Base-by-base conservation (phyloP, 441 rosid genomes). In the Sinapis alba region DNA sequence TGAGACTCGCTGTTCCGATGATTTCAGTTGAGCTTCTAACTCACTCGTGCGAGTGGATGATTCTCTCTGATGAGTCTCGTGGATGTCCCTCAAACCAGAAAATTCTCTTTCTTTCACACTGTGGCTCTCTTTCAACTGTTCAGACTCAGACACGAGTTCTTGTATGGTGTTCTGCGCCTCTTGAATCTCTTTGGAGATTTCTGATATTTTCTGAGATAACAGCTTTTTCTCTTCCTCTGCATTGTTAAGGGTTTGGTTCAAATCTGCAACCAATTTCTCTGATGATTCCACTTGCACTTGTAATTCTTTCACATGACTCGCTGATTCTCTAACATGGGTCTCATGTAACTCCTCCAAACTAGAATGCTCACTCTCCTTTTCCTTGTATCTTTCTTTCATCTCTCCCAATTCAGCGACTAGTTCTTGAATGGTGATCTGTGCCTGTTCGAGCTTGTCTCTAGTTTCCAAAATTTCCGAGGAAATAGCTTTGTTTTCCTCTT, bases 311-410 rank as follows among this genome's bases (percentile, higher is more conserved):
- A 84, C 80, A 54, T 19, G 83, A 69, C 73, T 78, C 11, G 89
- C 83, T 43, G 90, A 80, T 63, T 85, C 85, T 84, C 85, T 77
- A 78, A 79, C 34, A 83, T 89, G 76, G 59, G 85, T 56, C 59
- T 70, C 72, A 81, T 72, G 65, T 36, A 66, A 13, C 65, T 72
- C 75, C 71, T 43, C 41, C 71, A 78, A 73, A 57, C 62, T 62
- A 62, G 68, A 73, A 67, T 36, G 71, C 61, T 68, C 81, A 27
- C 15, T 73, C 71, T 78, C 78, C 30, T 73, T 73, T 54, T 59
- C 77, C 59, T 41, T 41, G 60, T 51, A 63, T 60, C 69, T 83
- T 79, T 84, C 89, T 80, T 81, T 85, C 30, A 86, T 45, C 65
- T 77, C 84, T 68, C 76, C 83, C 19, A 86, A 74, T 76, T 87